Conservation (phyloP, 306 rosid species). For the cucumber (Cucumis sativus) region Cucumber_9930_V3 NC_026661.2:12823501-12824000, state of each 20-base stretch:
- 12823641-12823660: neutral
- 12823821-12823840: neutral
- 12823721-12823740: neutral
- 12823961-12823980: constrained; percentile 62
- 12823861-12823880: neutral
- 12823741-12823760: neutral
- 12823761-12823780: constrained; percentile 46
- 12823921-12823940: constrained; percentile 48
- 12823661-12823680: neutral
- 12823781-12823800: too few species aligned
- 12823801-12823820: neutral
- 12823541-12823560: neutral
- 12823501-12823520: neutral
- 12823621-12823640: neutral
- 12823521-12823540: neutral
- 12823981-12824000: constrained; percentile 67
- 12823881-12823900: neutral
- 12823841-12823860: neutral
- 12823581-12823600: neutral
- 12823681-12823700: neutral
- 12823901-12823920: neutral
- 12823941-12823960: constrained; percentile 58
- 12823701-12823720: too few species aligned
- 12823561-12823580: neutral
- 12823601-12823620: neutral